phyloP scores from a whole-genome alignment of 257 asterid genomes.

The Solanum appendiculatum region DNA sequence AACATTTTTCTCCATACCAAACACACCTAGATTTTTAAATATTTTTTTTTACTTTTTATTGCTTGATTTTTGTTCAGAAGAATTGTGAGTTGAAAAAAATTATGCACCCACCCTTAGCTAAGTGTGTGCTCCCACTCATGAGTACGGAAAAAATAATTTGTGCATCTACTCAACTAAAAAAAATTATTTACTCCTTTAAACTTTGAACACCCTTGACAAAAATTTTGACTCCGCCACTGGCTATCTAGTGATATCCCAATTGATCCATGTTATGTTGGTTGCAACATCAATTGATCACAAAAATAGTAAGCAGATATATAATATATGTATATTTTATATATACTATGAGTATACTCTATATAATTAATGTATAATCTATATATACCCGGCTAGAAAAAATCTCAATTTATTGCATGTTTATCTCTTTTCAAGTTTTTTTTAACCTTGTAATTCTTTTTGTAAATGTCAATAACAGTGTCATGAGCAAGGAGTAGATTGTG shows the following conservation, averaged over 20 bases:
- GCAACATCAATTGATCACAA: background rate
- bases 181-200: too few relatives aligned
- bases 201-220: too few relatives aligned
- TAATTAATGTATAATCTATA: background rate
- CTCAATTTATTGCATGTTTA: background rate
- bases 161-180: too few relatives aligned
- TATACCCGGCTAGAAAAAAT: background rate
- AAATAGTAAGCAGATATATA: background rate
- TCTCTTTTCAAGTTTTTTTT: background rate
- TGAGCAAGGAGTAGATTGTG: slow-evolving; percentile 3
- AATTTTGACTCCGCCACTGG: too few relatives aligned
- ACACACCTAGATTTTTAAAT: too few relatives aligned
- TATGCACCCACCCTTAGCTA: too few relatives aligned
- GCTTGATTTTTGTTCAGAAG: too few relatives aligned
- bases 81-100: too few relatives aligned
- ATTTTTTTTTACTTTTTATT: too few relatives aligned
- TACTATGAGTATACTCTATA: background rate
- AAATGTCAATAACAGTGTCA: background rate
- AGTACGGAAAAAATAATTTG: too few relatives aligned
- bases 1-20: too few relatives aligned
- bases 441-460: slow-evolving; percentile 37
- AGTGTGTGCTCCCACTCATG: too few relatives aligned
- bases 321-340: background rate
- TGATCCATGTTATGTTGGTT: slow-evolving; percentile 48
- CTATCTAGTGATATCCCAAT: slow-evolving; percentile 69